These are phyloP conservation scores for Cucumis cinereus DNA, from an alignment of 306 rosid genomes.

Conservation along the genomic window DNA sequence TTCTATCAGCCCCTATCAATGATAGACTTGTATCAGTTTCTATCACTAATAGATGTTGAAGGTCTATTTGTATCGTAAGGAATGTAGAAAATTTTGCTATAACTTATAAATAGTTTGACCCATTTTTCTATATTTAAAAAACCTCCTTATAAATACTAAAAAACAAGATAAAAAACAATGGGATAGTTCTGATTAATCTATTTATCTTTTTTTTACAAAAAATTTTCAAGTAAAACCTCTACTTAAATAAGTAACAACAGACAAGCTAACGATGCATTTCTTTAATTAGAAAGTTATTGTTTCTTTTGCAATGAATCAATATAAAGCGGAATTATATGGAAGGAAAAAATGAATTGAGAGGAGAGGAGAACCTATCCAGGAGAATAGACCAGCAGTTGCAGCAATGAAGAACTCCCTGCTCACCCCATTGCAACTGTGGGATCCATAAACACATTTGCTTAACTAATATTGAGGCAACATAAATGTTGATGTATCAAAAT, in stretches of 20 bases:
- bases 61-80: no score
- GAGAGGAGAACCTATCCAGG: slow-evolving; percentile 5
- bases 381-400: not conserved
- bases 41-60: no score
- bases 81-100: no score
- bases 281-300: not conserved
- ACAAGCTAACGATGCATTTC: not conserved
- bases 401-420: slow-evolving; percentile 4
- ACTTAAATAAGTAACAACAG: no score
- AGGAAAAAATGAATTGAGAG: not conserved
- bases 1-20: no score
- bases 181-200: not conserved
- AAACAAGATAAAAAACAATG: no score
- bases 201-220: no score
- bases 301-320: not conserved
- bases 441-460: not conserved
- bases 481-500: slow-evolving; percentile 10
- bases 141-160: no score
- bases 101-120: no score
- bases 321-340: not conserved
- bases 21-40: no score
- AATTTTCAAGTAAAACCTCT: not conserved
- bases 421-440: not conserved
- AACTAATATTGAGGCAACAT: not conserved
- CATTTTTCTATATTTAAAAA: no score